Conservation (phyloP, 768 basidiomycete species). For the Tricholoma sp. region DNA sequence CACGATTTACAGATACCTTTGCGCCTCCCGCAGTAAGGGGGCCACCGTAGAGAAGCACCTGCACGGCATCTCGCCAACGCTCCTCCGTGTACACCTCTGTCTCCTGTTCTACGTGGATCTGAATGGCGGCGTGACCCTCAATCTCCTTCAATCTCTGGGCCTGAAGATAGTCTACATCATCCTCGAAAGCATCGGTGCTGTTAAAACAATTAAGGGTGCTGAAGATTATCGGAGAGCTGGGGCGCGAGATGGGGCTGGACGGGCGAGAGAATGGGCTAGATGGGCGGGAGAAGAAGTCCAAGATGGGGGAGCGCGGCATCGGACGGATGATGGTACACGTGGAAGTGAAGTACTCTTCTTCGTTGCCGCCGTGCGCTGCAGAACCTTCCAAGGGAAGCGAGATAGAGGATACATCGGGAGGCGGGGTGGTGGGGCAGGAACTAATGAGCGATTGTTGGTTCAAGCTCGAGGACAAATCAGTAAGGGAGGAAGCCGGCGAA, state of each 20-base stretch:
- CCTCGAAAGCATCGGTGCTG: slow-evolving; percentile 24
- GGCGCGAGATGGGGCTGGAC: slow-evolving; percentile 19
- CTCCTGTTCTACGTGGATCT: slow-evolving; percentile 12
- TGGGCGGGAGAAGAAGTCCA: slow-evolving; percentile 26
- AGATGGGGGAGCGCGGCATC: slow-evolving; percentile 18
- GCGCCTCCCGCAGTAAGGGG: neutral
- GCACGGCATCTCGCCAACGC: slow-evolving; percentile 9
- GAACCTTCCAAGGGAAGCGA: slow-evolving; percentile 4
- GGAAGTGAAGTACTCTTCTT: slow-evolving; percentile 26
- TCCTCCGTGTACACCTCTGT: slow-evolving; percentile 9
- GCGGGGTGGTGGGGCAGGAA: neutral
- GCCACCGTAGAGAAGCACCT: slow-evolving; percentile 7
- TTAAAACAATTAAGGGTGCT: slow-evolving; percentile 28
- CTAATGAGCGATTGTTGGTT: neutral
- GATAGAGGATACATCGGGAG: slow-evolving; percentile 1
- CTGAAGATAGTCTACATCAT: slow-evolving; percentile 23
- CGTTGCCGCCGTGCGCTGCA: neutral
- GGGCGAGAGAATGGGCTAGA: slow-evolving; percentile 25
- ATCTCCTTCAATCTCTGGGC: slow-evolving; percentile 16
- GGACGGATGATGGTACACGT: slow-evolving; percentile 36
- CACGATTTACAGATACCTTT: neutral
- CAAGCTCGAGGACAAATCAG: neutral
- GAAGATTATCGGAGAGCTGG: slow-evolving; percentile 20
- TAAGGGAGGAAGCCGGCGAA: neutral
- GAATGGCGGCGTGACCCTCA: slow-evolving; percentile 7